phyloP scores from a whole-genome alignment of 192 early-diverging fungal genomes.

The Linnemannia hyalina region DNA sequence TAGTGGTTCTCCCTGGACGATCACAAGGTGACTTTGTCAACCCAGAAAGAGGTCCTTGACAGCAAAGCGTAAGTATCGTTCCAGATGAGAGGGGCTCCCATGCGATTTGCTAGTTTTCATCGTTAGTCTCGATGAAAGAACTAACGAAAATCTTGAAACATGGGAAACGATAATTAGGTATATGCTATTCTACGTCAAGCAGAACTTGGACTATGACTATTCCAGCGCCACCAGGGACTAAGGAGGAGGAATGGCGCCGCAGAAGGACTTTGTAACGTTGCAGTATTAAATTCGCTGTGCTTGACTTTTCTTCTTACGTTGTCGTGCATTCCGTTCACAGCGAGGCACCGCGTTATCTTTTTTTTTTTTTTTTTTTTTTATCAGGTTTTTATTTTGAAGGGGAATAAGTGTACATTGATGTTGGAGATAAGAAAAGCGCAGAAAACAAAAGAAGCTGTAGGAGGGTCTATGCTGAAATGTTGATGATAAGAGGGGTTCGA shows the following conservation, averaged over 20 bases:
- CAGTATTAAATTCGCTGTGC: not conserved
- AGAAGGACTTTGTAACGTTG: not conserved
- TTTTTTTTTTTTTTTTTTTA: too few species aligned
- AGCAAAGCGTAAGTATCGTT: constrained; percentile 69
- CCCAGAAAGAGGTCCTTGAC: constrained; percentile 82
- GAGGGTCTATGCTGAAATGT: constrained; percentile 1
- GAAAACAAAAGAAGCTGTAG: not conserved
- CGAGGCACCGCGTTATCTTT: not conserved
- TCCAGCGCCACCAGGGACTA: constrained; percentile 26
- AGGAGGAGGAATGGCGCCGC: not conserved
- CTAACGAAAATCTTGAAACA: not conserved
- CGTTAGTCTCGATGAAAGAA: not conserved
- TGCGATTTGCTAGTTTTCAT: not conserved
- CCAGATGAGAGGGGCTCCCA: too few species aligned
- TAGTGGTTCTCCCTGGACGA: constrained; percentile 96
- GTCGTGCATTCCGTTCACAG: not conserved
- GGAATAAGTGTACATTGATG: constrained; percentile 17
- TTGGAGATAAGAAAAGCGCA: not conserved
- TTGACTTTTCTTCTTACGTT: not conserved
- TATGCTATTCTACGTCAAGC: constrained; percentile 91
- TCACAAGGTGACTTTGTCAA: constrained; percentile 76
- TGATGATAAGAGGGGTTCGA: not conserved
- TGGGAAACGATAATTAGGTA: constrained; percentile 63
- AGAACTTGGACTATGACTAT: constrained; percentile 71
- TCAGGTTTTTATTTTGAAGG: not conserved